Evolutionary conservation across 768 basidiomycete genomes (phyloP).

Genomic region (Stropharia rugosoannulata): DNA sequence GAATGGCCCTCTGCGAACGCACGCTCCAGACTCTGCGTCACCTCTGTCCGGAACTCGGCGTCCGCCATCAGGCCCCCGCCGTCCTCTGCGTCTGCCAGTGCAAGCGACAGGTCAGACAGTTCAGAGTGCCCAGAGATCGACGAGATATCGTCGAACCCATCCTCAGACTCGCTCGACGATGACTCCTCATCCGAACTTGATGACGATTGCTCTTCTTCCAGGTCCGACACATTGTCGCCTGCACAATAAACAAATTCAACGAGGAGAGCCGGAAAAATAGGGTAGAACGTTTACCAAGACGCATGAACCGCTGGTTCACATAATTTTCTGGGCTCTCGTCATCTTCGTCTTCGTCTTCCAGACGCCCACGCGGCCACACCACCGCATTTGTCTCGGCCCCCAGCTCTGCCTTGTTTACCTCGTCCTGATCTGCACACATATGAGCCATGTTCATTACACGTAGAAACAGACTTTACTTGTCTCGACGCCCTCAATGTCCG

Average conservation of each 20-base stretch:
- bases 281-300: constrained; percentile 55
- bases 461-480: constrained; percentile 43
- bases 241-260: not conserved
- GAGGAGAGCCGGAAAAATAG: not conserved
- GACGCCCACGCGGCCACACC: constrained; percentile 72
- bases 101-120: constrained; percentile 46
- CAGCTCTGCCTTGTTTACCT: constrained; percentile 41
- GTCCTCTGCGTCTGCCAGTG: constrained; percentile 37
- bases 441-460: not conserved
- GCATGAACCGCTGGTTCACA: constrained; percentile 70
- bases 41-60: constrained; percentile 75
- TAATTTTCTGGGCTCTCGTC: constrained; percentile 59
- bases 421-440: constrained; percentile 44
- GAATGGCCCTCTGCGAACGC: constrained; percentile 91
- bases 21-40: constrained; percentile 82
- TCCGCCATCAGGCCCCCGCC: constrained; percentile 42
- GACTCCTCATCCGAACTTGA: constrained; percentile 43
- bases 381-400: constrained; percentile 77
- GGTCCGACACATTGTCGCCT: constrained; percentile 67
- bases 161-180: constrained; percentile 26
- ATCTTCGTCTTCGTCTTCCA: constrained; percentile 64
- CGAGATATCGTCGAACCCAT: constrained; percentile 35
- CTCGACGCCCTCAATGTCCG: constrained; percentile 69
- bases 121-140: constrained; percentile 48
- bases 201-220: constrained; percentile 55